These are phyloP conservation scores for Solanum chacoense DNA, from an alignment of 305 asterid genomes.

Conservation along the genomic window DNA sequence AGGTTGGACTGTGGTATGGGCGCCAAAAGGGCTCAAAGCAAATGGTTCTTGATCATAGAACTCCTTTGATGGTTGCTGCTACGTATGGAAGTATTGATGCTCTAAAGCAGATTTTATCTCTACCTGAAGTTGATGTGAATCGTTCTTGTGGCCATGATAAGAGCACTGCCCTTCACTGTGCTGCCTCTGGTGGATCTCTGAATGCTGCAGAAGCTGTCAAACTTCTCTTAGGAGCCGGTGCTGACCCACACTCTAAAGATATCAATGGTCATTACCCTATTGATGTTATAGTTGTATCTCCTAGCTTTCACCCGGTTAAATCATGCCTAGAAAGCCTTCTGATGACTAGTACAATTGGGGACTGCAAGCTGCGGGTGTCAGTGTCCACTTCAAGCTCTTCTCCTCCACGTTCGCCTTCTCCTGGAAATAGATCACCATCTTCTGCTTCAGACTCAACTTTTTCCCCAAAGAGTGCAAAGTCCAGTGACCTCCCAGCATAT, in stretches of 20 bases:
- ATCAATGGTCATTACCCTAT: constrained; percentile 20
- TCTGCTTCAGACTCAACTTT: background rate
- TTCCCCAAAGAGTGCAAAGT: background rate
- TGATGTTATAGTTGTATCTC: constrained; percentile 17
- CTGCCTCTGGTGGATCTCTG: constrained; percentile 21
- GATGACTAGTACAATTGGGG: constrained; percentile 1
- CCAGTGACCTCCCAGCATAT: background rate
- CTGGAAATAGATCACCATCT: background rate
- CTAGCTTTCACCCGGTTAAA: background rate
- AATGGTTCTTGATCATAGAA: constrained; percentile 32
- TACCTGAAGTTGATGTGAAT: constrained; percentile 25
- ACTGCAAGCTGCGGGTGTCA: background rate
- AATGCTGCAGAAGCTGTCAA: constrained; percentile 17
- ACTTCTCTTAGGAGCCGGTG: constrained; percentile 19
- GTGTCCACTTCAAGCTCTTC: background rate
- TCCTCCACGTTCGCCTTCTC: background rate
- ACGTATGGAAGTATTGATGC: constrained; percentile 26
- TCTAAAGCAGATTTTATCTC: constrained; percentile 17
- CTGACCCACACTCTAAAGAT: constrained; percentile 20
- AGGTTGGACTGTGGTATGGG: constrained; percentile 6
- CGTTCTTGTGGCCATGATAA: constrained; percentile 25
- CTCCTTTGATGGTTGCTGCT: constrained; percentile 28
- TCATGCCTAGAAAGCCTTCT: background rate
- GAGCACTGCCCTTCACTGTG: constrained; percentile 32
- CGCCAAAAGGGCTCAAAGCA: constrained; percentile 19